A percentile compares a stretch with the other conserved stretches of the same genome.
Conservation (phyloP, 805 yeast genomes). For the Blastobotrys robertii region DNA sequence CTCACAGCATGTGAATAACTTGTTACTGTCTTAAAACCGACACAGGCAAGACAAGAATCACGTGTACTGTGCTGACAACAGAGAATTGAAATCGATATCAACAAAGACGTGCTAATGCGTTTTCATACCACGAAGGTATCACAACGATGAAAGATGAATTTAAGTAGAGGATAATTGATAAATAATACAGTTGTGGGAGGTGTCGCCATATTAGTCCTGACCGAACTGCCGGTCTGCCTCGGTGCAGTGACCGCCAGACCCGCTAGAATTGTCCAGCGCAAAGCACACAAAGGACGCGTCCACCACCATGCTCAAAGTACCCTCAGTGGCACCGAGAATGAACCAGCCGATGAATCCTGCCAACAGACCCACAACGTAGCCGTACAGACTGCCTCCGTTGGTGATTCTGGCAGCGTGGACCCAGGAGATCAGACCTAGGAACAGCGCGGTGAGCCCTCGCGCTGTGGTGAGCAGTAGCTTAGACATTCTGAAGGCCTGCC, state of each 20-base stretch:
- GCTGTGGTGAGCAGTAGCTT: constrained; percentile 30
- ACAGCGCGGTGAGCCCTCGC: constrained; percentile 28
- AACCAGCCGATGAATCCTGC: constrained; percentile 35
- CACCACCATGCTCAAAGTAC: constrained; percentile 29
- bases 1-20: too few relatives aligned
- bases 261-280: constrained; percentile 25
- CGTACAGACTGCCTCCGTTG: constrained; percentile 30
- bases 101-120: too few relatives aligned
- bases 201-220: too few relatives aligned
- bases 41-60: too few relatives aligned
- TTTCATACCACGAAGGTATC: too few relatives aligned
- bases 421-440: constrained; percentile 32
- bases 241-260: constrained; percentile 22
- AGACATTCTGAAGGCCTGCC: constrained; percentile 29
- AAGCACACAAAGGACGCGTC: constrained; percentile 29
- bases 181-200: too few relatives aligned
- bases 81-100: too few relatives aligned
- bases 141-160: too few relatives aligned
- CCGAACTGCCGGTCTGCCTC: constrained; percentile 19
- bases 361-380: constrained; percentile 31
- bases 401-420: constrained; percentile 29
- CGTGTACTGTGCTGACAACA: too few relatives aligned
- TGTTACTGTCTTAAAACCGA: too few relatives aligned
- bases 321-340: constrained; percentile 34
- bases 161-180: too few relatives aligned